Evolutionary conservation across 108 stramenopile species (phyloP).

Genomic region (Nitzschia palea): DNA sequence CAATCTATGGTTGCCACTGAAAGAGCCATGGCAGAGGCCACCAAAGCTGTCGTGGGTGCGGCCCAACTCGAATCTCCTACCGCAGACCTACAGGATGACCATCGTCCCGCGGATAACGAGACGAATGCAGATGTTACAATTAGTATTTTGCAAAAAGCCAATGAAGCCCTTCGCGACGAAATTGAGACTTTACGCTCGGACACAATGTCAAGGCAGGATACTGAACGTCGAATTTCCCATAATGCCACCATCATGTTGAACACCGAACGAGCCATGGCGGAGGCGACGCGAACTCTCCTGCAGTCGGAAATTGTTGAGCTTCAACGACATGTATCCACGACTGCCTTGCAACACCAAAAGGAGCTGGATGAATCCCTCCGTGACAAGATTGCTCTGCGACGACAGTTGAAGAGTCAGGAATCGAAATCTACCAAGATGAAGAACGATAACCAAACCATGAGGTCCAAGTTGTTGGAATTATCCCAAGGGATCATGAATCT

Average conservation of each 20-base stretch:
- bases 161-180: background rate
- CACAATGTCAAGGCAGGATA: background rate
- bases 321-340: background rate
- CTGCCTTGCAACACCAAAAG: too few relatives aligned
- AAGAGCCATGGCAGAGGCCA: background rate
- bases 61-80: too few relatives aligned
- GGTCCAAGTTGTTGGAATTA: background rate
- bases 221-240: background rate
- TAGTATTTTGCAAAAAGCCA: background rate
- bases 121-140: background rate
- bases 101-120: too few relatives aligned
- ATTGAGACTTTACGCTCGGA: background rate
- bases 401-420: background rate
- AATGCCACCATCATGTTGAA: background rate
- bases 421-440: background rate
- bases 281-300: background rate
- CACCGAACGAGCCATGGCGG: constrained; percentile 2
- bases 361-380: too few relatives aligned
- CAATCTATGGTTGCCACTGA: background rate
- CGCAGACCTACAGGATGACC: too few relatives aligned
- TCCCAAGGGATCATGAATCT: background rate
- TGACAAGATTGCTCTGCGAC: background rate
- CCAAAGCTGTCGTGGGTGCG: too few relatives aligned
- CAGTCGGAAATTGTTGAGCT: background rate
- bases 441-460: background rate